Conservation (phyloP, 768 basidiomycete genomes). For the Xanthoconium stramineum region DNA sequence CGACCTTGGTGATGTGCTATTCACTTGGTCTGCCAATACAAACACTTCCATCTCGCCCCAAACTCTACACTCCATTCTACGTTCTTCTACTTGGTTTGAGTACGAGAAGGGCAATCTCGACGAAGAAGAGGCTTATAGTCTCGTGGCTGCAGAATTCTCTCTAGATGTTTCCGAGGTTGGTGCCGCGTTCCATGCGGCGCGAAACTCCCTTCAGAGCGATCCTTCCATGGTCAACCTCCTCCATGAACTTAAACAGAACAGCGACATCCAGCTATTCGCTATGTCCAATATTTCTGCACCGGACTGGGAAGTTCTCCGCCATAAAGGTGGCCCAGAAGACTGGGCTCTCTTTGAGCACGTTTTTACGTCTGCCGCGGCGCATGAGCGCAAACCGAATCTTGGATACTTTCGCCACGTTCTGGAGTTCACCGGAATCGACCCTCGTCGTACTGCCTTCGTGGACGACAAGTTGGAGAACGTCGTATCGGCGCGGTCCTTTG, state of each 20-base stretch:
- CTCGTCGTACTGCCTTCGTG: conserved; percentile 21
- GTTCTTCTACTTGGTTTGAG: conserved; percentile 20
- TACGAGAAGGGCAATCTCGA: conserved; percentile 20
- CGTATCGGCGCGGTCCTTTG: conserved; percentile 17
- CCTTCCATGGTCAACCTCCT: conserved; percentile 14
- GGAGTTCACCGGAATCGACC: conserved; percentile 14
- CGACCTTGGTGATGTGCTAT: conserved; percentile 22
- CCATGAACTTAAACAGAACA: conserved; percentile 9
- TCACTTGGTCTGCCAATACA: conserved; percentile 20
- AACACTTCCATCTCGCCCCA: conserved; percentile 11
- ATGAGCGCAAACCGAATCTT: conserved; percentile 20
- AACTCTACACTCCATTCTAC: conserved; percentile 10
- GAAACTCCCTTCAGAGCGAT: conserved; percentile 9
- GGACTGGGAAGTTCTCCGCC: conserved; percentile 19
- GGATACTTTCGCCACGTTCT: conserved; percentile 18
- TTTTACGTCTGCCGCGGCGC: conserved; percentile 18
- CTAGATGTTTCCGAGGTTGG: conserved; percentile 12
- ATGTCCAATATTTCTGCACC: conserved; percentile 24
- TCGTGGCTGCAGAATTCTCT: conserved; percentile 11
- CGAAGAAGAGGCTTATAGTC: conserved; percentile 10
- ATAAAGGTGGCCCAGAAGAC: conserved; percentile 10
- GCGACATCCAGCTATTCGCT: conserved; percentile 14
- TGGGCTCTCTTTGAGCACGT: conserved; percentile 20
- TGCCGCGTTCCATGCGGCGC: conserved; percentile 5
- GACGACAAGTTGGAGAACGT: conserved; percentile 24